phyloP scores from a whole-genome alignment of 345 rosid genomes.

The Zanthoxylum bungeanum region DNA sequence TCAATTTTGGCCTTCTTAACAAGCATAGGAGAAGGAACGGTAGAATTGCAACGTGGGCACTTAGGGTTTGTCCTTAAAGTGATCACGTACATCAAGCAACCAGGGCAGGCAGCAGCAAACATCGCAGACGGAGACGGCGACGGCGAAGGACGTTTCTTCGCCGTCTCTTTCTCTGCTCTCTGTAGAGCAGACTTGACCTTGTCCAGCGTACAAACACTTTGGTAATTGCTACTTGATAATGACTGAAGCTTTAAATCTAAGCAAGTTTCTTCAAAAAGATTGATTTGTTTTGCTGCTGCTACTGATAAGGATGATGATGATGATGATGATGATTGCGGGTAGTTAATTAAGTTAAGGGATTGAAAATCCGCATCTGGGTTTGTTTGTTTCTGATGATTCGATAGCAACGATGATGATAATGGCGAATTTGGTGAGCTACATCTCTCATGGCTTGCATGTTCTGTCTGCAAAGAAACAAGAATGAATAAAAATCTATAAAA shows the following conservation, averaged over 20 bases:
- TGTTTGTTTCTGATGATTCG: neutral
- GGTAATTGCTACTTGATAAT: constrained; percentile 25
- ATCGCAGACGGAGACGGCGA: constrained; percentile 24
- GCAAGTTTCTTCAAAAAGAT: constrained; percentile 38
- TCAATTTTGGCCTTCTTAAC: constrained; percentile 32
- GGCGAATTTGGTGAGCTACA: constrained; percentile 20
- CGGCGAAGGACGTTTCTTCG: constrained; percentile 28
- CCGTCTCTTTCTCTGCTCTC: constrained; percentile 47
- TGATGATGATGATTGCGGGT: constrained; percentile 5
- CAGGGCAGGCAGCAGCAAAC: constrained; percentile 55
- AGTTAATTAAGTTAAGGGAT: constrained; percentile 43
- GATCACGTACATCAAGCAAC: constrained; percentile 48
- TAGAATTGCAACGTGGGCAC: constrained; percentile 41
- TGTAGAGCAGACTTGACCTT: constrained; percentile 54
- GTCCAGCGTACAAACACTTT: constrained; percentile 60
- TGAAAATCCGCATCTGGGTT: constrained; percentile 22
- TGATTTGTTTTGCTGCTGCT: constrained; percentile 9
- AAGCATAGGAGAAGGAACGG: constrained; percentile 23
- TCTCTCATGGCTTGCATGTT: constrained; percentile 3
- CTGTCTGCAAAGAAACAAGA: neutral
- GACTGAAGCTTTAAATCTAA: constrained; percentile 44
- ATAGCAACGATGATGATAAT: neutral
- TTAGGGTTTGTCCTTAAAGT: constrained; percentile 39
- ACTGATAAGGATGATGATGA: too few relatives aligned
- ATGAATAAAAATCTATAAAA: too few relatives aligned